Base-by-base conservation (phyloP, 352 stramenopile genomes). In the Phytophthora tubulina region DNA sequence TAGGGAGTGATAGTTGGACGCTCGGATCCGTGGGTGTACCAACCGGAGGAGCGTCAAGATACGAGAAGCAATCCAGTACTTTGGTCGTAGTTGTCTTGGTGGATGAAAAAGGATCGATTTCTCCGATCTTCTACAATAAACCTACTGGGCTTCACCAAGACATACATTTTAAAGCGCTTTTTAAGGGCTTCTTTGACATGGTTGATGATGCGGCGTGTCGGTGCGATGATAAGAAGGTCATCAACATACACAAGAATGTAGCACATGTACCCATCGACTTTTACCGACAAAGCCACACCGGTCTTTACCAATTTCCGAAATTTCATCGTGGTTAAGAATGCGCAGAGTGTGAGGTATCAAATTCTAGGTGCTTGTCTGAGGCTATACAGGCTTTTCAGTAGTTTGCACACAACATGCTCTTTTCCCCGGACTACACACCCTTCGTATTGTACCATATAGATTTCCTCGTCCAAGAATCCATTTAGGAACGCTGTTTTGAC, bases 401-500 rank as follows among this genome's bases (percentile, higher is more conserved):
- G 36, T 6, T 36, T 51, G 31, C 60, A 70, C 14, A 71, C 67
- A 15, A 32, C n/a, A 3, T 57, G 14, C 32, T 36, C 45, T 13
- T 55, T 27, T 2, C 6, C 38, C 11, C 8, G 15, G 7, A 30
- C n/a, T 0, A 14, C 11, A 33, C 31, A 67, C 14, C 68, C 60
- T 27, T 72, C 46, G 0, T 42, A 45, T 8, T 74, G 65, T 11
- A n/a, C 48, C 58, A 74, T 78, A 31, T 65, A 72, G 13, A 72
- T 70, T 14, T 78, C 48, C 30, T 75, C 59, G 2, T 72, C 59
- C 0, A 78, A 33, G 0, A 48, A 27, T 4, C 61, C 67, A 4
- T 79, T 73, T 0, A 73, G 56, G n/a, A 79, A 75, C 2, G 67
- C 61, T 13, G 61, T 75, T 32, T 73, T 79, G 3, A 75, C 72